Percentiles rank a stretch among this genome's conserved stretches.
These are phyloP conservation scores for Stachybotrys chartarum DNA, from an alignment of 2,329 filamentous ascomycete genomes.

Conservation along the genomic window DNA sequence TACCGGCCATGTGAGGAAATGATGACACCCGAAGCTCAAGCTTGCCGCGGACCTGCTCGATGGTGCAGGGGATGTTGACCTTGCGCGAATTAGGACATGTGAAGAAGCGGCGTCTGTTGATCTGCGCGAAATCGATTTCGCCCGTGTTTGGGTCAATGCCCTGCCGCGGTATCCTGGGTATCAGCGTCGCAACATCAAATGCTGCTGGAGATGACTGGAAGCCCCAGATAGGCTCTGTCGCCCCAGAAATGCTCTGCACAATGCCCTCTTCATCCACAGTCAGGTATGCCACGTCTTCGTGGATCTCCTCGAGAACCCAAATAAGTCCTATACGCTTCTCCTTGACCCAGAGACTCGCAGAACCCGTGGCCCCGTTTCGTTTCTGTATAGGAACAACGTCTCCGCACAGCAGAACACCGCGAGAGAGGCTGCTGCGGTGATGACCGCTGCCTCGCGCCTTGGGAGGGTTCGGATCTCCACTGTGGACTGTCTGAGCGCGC, in stretches of 20 bases:
- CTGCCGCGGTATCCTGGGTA: slow-evolving; percentile 76
- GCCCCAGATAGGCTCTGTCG: slow-evolving; percentile 83
- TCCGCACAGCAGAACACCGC: slow-evolving; percentile 86
- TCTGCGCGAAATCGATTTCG: slow-evolving; percentile 70
- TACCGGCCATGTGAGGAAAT: slow-evolving; percentile 95
- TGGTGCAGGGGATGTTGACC: slow-evolving; percentile 76
- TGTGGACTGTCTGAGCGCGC: slow-evolving; percentile 58
- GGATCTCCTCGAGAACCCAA: slow-evolving; percentile 97
- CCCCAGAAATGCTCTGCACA: slow-evolving; percentile 64
- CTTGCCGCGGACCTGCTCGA: slow-evolving; percentile 64
- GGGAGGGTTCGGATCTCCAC: slow-evolving; percentile 44
- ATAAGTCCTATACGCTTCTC: slow-evolving; percentile 91
- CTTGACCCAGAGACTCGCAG: slow-evolving; percentile 96
- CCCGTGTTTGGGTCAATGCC: slow-evolving; percentile 63
- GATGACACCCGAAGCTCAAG: slow-evolving; percentile 79
- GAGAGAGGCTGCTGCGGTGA: slow-evolving; percentile 67
- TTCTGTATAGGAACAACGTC: slow-evolving; percentile 99
- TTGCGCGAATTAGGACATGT: slow-evolving; percentile 73
- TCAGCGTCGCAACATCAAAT: slow-evolving; percentile 67
- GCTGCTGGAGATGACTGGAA: slow-evolving; percentile 58
- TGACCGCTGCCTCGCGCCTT: slow-evolving; percentile 50
- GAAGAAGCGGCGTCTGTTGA: slow-evolving; percentile 68
- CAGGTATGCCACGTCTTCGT: slow-evolving; percentile 80
- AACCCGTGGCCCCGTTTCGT: slow-evolving; percentile 83
- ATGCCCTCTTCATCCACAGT: slow-evolving; percentile 70